These are phyloP conservation scores for Cladosporium sp. DNA, from an alignment of 2,329 filamentous ascomycete genomes.

Conservation along the genomic window DNA sequence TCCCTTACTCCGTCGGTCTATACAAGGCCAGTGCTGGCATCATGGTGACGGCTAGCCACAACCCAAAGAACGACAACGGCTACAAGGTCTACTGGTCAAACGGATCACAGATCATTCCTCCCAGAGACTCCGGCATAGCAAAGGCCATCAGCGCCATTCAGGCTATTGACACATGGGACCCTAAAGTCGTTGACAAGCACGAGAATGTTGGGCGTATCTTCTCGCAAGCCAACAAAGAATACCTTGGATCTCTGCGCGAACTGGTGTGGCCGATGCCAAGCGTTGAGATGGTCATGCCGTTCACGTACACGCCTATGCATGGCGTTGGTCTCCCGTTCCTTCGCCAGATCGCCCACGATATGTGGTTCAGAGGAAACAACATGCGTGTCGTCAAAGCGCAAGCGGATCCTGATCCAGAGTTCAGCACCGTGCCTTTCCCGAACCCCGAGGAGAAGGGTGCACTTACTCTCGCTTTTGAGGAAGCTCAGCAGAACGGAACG, in stretches of 20 bases:
- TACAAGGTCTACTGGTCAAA: slow-evolving; percentile 69
- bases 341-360: slow-evolving; percentile 42
- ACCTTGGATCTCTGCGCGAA: slow-evolving; percentile 45
- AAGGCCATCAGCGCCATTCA: slow-evolving; percentile 57
- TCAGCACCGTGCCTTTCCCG: slow-evolving; percentile 64
- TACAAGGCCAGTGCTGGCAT: slow-evolving; percentile 59
- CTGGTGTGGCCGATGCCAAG: slow-evolving; percentile 29
- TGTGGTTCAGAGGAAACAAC: slow-evolving; percentile 27
- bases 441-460: slow-evolving; percentile 67
- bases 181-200: slow-evolving; percentile 43
- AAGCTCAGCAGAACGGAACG: slow-evolving; percentile 52
- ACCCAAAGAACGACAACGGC: slow-evolving; percentile 64
- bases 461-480: slow-evolving; percentile 58
- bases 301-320: slow-evolving; percentile 60
- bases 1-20: slow-evolving; percentile 60
- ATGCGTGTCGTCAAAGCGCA: slow-evolving; percentile 54
- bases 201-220: slow-evolving; percentile 46
- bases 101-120: slow-evolving; percentile 66
- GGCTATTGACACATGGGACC: slow-evolving; percentile 52
- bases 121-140: slow-evolving; percentile 61
- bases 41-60: slow-evolving; percentile 68
- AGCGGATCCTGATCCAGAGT: slow-evolving; percentile 61
- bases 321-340: slow-evolving; percentile 55
- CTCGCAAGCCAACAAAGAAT: slow-evolving; percentile 44
- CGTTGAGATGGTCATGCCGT: slow-evolving; percentile 33